Conservation (phyloP, 768 basidiomycete species). For the Suillus subaureus region DNA sequence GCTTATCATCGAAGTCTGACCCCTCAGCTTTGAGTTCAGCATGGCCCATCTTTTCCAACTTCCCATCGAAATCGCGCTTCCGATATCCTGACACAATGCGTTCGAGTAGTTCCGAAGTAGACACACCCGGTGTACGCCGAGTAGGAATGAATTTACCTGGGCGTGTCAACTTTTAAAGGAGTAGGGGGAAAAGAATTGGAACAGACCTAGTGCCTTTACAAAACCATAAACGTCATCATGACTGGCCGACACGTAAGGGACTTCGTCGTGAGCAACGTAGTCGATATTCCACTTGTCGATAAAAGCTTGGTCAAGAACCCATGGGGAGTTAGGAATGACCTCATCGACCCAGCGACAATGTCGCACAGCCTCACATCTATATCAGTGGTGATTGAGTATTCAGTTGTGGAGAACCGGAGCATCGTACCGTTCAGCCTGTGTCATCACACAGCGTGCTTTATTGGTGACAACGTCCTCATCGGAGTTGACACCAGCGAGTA, state of each 20-base stretch:
- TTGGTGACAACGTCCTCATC: slow-evolving; percentile 78
- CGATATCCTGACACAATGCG: slow-evolving; percentile 90
- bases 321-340: slow-evolving; percentile 87
- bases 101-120: slow-evolving; percentile 90
- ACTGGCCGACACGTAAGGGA: slow-evolving; percentile 79
- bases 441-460: slow-evolving; percentile 87
- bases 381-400: slow-evolving; percentile 2
- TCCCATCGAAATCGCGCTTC: slow-evolving; percentile 82
- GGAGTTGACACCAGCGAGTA: slow-evolving; percentile 91
- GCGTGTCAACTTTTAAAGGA: neutral
- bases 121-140: slow-evolving; percentile 90
- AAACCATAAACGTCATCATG: slow-evolving; percentile 85
- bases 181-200: neutral
- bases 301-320: slow-evolving; percentile 84
- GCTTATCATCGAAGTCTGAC: slow-evolving; percentile 23
- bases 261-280: slow-evolving; percentile 96
- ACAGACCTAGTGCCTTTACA: slow-evolving; percentile 77
- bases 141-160: slow-evolving; percentile 95
- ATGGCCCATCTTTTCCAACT: slow-evolving; percentile 87
- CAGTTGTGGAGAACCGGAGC: neutral
- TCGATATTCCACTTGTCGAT: slow-evolving; percentile 87
- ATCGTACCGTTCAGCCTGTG: slow-evolving; percentile 78
- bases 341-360: slow-evolving; percentile 98
- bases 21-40: slow-evolving; percentile 68
- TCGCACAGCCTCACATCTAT: slow-evolving; percentile 84